Evolutionary conservation across 352 stramenopile species (phyloP).

Genomic region (Phytophthora meadii): DNA sequence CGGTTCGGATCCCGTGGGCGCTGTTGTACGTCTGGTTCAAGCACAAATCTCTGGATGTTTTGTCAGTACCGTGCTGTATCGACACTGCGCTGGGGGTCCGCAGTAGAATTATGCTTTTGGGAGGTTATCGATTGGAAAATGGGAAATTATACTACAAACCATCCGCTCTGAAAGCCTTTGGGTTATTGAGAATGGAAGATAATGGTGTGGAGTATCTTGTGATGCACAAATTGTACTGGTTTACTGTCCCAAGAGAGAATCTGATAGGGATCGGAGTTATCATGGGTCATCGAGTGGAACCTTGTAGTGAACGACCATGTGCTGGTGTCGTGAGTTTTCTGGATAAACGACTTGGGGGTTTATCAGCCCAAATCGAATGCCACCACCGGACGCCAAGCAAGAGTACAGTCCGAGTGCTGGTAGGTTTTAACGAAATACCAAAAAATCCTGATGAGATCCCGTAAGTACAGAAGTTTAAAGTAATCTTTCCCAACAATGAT

Average conservation of each 20-base stretch:
- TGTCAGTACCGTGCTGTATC: slow-evolving; percentile 25
- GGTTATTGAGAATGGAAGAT: slow-evolving; percentile 27
- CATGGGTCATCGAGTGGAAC: slow-evolving; percentile 4
- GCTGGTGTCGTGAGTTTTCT: slow-evolving; percentile 20
- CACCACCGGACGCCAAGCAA: slow-evolving; percentile 1
- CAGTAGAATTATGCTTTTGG: slow-evolving; percentile 18
- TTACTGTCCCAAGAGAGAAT: slow-evolving; percentile 12
- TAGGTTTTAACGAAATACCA: slow-evolving; percentile 8
- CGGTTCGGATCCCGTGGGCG: slow-evolving; percentile 1
- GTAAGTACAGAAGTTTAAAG: neutral
- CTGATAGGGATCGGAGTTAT: slow-evolving; percentile 22
- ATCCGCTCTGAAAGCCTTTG: slow-evolving; percentile 18
- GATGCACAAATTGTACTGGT: slow-evolving; percentile 21
- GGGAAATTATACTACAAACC: slow-evolving; percentile 22
- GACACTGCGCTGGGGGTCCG: slow-evolving; percentile 18
- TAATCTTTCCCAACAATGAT: no score
- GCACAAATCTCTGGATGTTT: slow-evolving; percentile 14
- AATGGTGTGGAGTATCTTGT: slow-evolving; percentile 16
- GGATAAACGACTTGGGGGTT: slow-evolving; percentile 11
- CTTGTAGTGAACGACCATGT: slow-evolving; percentile 18
- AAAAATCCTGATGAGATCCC: neutral
- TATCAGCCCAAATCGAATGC: neutral
- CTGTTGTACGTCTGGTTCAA: slow-evolving; percentile 17
- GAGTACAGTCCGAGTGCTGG: neutral
- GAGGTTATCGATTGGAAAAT: slow-evolving; percentile 15